Percentiles rank a stretch among this genome's conserved stretches.
These are phyloP conservation scores for Phyllosticta citrichinensis DNA, from an alignment of 2,329 filamentous ascomycete species.

Conservation along the genomic window DNA sequence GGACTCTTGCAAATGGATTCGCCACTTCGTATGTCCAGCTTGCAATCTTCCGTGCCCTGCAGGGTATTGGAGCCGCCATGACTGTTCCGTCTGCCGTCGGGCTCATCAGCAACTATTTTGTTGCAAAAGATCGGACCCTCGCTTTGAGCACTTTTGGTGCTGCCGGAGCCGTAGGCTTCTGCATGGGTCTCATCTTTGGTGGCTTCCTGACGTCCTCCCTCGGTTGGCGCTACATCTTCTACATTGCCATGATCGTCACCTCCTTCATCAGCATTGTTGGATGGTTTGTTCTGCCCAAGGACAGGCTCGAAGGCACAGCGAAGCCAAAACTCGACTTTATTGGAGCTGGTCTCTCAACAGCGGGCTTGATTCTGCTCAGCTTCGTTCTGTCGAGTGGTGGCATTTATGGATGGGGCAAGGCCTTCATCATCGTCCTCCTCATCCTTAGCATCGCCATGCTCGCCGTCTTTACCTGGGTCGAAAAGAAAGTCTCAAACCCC, in stretches of 20 bases:
- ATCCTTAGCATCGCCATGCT: conserved; percentile 30
- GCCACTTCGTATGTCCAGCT: conserved; percentile 34
- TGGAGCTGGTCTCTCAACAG: conserved; percentile 33
- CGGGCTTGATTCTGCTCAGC: conserved; percentile 34
- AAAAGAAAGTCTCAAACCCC: conserved; percentile 36
- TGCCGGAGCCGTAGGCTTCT: conserved; percentile 31
- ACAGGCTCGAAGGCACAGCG: conserved; percentile 23
- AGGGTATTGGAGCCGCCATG: conserved; percentile 38
- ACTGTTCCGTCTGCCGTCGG: conserved; percentile 38
- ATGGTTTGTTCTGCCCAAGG: conserved; percentile 32
- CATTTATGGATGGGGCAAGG: conserved; percentile 36
- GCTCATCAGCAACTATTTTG: conserved; percentile 33
- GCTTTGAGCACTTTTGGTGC: conserved; percentile 32
- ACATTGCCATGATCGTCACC: conserved; percentile 8
- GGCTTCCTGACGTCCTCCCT: conserved; percentile 9
- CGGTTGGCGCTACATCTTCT: conserved; percentile 12
- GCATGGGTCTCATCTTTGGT: conserved; percentile 14
- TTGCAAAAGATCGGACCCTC: conserved; percentile 28
- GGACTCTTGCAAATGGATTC: conserved; percentile 38
- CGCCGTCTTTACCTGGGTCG: conserved; percentile 28
- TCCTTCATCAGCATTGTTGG: conserved; percentile 10
- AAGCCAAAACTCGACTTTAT: conserved; percentile 32
- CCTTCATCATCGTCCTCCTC: conserved; percentile 36
- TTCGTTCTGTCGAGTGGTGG: conserved; percentile 38
- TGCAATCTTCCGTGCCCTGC: conserved; percentile 35